phyloP scores from a whole-genome alignment of 306 rosid genomes.

The Glycyrrhiza uralensis region DNA sequence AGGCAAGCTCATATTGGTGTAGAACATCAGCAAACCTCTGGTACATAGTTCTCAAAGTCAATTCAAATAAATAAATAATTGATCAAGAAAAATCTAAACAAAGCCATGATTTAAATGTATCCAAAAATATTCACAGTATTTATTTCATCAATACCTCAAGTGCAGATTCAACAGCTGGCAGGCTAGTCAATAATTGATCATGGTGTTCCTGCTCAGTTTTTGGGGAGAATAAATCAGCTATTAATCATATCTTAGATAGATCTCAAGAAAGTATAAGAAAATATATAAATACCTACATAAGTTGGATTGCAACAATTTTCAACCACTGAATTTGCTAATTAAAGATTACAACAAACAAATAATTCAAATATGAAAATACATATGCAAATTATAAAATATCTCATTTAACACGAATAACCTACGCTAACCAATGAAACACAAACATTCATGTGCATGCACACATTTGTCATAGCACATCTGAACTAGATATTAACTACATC shows the following conservation, averaged over 20 bases:
- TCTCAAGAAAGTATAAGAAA: slow-evolving; percentile 10
- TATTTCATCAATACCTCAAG: slow-evolving; percentile 66
- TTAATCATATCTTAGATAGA: slow-evolving; percentile 1
- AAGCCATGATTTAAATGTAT: not conserved
- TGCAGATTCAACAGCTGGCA: slow-evolving; percentile 86
- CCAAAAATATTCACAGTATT: not conserved
- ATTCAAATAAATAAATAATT: not conserved
- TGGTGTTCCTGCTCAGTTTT: slow-evolving; percentile 77
- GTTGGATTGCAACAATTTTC: not conserved
- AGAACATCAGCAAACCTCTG: slow-evolving; percentile 83
- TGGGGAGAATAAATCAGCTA: not conserved
- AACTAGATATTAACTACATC: not conserved
- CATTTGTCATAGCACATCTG: not conserved
- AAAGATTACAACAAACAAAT: slow-evolving; percentile 8
- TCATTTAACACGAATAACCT: slow-evolving; percentile 10
- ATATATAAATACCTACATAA: slow-evolving; percentile 17
- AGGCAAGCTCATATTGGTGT: slow-evolving; percentile 64
- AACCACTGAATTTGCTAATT: slow-evolving; percentile 11
- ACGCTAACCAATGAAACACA: slow-evolving; percentile 10
- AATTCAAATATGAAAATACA: slow-evolving; percentile 20
- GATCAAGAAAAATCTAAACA: not conserved
- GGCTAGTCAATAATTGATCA: slow-evolving; percentile 76
- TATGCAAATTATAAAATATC: not conserved
- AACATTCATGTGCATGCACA: slow-evolving; percentile 5
- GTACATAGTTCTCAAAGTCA: slow-evolving; percentile 37